Evolutionary conservation across 2,329 filamentous ascomycete species (phyloP).

Genomic region (Daldinia sp.): DNA sequence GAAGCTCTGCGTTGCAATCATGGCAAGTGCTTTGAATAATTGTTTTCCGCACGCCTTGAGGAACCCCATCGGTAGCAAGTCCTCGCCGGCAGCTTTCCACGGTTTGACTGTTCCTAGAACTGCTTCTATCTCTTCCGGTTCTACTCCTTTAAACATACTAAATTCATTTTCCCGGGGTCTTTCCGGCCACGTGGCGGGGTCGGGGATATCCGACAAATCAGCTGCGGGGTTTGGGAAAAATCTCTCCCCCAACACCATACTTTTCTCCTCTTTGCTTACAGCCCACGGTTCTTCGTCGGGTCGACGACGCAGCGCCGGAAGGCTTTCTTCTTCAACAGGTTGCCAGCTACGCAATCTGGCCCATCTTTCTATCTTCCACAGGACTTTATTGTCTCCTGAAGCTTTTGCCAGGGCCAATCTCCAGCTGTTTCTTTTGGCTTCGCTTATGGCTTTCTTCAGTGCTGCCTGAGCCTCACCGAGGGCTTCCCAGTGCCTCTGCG

Average conservation of each 20-base stretch:
- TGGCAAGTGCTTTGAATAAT: background rate
- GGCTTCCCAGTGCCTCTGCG: too few relatives aligned
- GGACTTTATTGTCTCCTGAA: background rate
- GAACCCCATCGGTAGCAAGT: background rate
- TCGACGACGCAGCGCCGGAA: background rate
- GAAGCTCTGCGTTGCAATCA: background rate
- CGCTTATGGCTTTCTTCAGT: too few relatives aligned
- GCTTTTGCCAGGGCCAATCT: too few relatives aligned
- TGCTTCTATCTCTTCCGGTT: background rate
- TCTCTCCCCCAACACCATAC: background rate
- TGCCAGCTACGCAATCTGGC: background rate
- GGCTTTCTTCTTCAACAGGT: background rate
- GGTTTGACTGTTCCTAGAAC: background rate
- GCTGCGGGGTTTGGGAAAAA: background rate
- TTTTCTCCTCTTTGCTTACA: background rate
- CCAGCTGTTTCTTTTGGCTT: too few relatives aligned
- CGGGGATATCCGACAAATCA: background rate
- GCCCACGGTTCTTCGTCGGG: background rate
- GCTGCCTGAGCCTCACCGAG: too few relatives aligned
- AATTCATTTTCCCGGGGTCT: too few relatives aligned
- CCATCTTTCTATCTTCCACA: background rate
- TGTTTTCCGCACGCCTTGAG: background rate
- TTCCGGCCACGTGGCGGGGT: too few relatives aligned
- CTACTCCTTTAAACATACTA: too few relatives aligned
- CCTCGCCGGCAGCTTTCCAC: background rate